These are phyloP conservation scores for Camillea tinctor DNA, from an alignment of 2,329 filamentous ascomycete species.

Conservation along the genomic window DNA sequence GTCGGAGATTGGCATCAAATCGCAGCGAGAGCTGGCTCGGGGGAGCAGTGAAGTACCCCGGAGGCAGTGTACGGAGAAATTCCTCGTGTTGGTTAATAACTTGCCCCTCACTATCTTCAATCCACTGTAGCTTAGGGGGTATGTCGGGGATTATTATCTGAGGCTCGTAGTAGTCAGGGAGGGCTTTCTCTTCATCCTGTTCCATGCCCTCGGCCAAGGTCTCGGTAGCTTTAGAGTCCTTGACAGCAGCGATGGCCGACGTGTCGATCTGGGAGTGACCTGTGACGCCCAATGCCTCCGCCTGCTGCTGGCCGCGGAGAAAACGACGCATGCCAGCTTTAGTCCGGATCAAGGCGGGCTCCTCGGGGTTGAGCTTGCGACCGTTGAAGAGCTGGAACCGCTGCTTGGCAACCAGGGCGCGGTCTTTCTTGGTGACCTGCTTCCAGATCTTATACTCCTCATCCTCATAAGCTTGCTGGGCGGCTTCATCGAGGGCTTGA, in stretches of 20 bases:
- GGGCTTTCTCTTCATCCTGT: constrained; percentile 75
- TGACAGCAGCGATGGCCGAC: constrained; percentile 49
- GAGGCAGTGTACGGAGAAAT: constrained; percentile 73
- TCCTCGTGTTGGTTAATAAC: constrained; percentile 87
- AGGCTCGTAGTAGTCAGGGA: constrained; percentile 94
- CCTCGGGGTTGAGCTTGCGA: constrained; percentile 80
- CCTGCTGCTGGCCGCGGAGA: constrained; percentile 74
- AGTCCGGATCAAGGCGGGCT: constrained; percentile 79
- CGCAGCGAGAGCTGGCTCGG: constrained; percentile 72
- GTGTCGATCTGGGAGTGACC: constrained; percentile 40
- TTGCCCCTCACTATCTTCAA: constrained; percentile 84
- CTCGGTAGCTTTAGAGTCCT: constrained; percentile 56
- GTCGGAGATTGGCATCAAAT: constrained; percentile 86
- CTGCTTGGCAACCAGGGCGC: constrained; percentile 81
- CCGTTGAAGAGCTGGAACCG: constrained; percentile 83
- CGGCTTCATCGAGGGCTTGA: constrained; percentile 63
- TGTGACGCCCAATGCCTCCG: constrained; percentile 48
- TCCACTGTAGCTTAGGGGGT: constrained; percentile 74
- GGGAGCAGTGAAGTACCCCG: constrained; percentile 73
- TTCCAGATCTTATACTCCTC: constrained; percentile 99
- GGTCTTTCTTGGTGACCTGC: constrained; percentile 95
- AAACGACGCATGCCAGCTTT: constrained; percentile 90
- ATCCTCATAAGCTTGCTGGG: constrained; percentile 79
- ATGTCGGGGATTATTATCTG: constrained; percentile 85
- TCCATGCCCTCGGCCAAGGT: constrained; percentile 95